A percentile compares a stretch with the other conserved stretches of the same genome.
phyloP scores from a whole-genome alignment of 2,329 filamentous ascomycete species.

The Dactylellina cionopaga region DNA sequence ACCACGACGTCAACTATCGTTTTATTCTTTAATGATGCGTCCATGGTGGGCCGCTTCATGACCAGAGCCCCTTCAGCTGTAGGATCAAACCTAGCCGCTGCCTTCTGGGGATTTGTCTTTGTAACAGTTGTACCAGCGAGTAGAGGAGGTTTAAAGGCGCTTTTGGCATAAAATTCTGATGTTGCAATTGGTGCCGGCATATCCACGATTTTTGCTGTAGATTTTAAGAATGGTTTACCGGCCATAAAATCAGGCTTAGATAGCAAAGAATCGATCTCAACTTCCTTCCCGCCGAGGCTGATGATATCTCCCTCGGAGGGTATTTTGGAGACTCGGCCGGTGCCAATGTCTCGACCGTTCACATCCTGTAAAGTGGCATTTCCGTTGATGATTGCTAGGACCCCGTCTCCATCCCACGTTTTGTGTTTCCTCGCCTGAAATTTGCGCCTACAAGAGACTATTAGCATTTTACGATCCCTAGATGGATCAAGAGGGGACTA shows the following conservation, averaged over 20 bases:
- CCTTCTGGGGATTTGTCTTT: constrained; percentile 63
- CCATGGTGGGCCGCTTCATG: constrained; percentile 70
- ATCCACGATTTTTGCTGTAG: constrained; percentile 52
- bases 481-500: not conserved
- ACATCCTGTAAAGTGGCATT: constrained; percentile 71
- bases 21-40: constrained; percentile 67
- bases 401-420: constrained; percentile 79
- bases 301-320: constrained; percentile 71
- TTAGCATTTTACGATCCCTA: constrained; percentile 47
- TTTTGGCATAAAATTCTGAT: constrained; percentile 53
- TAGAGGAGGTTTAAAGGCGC: constrained; percentile 71
- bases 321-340: constrained; percentile 59
- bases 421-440: constrained; percentile 78
- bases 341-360: constrained; percentile 66
- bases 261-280: constrained; percentile 73
- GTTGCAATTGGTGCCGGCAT: constrained; percentile 45
- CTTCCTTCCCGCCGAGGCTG: constrained; percentile 73
- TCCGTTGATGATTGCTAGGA: constrained; percentile 69
- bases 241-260: constrained; percentile 69
- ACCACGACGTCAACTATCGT: constrained; percentile 77
- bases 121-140: constrained; percentile 66
- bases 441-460: constrained; percentile 68
- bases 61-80: constrained; percentile 70
- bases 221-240: constrained; percentile 63
- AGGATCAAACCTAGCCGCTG: constrained; percentile 74